These are phyloP conservation scores for Cornus kousa DNA, from an alignment of 148 eudicot species.

Conservation along the genomic window DNA sequence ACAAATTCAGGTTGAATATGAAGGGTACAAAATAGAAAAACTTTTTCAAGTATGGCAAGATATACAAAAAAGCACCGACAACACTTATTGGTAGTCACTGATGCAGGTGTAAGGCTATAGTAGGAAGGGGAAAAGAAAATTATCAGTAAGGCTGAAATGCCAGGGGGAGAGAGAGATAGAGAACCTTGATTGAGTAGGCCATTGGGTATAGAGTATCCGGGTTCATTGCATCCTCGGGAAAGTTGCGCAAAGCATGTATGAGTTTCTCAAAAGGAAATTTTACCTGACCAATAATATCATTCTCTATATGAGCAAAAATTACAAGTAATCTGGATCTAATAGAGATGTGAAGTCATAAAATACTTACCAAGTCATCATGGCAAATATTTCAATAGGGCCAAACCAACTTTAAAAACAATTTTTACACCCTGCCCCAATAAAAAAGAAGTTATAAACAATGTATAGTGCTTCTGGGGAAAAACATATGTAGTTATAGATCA, in stretches of 20 bases:
- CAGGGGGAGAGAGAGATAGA: slow-evolving; percentile 3
- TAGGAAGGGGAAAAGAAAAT: not conserved
- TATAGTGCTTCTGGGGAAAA: not conserved
- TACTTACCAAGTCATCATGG: slow-evolving; percentile 86
- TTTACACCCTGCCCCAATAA: slow-evolving; percentile 67
- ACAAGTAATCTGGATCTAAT: not conserved
- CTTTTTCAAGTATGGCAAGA: no score
- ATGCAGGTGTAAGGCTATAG: not conserved
- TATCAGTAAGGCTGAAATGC: no score
- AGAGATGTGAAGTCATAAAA: not conserved
- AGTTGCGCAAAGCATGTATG: slow-evolving; percentile 81
- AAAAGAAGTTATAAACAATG: slow-evolving; percentile 12
- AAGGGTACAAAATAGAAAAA: no score
- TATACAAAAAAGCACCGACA: no score
- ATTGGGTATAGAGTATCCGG: slow-evolving; percentile 81
- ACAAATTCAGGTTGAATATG: no score
- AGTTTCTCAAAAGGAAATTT: slow-evolving; percentile 92
- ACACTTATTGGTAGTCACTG: no score
- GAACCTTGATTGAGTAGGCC: slow-evolving; percentile 89
- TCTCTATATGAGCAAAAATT: not conserved
- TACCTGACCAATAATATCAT: slow-evolving; percentile 44
- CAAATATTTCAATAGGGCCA: slow-evolving; percentile 87
- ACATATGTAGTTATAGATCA: slow-evolving; percentile 7
- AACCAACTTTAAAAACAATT: slow-evolving; percentile 84
- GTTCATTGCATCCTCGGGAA: slow-evolving; percentile 89